phyloP scores from a whole-genome alignment of 176 grass and related monocot species.

The Eremochloa ophiuroides region DNA sequence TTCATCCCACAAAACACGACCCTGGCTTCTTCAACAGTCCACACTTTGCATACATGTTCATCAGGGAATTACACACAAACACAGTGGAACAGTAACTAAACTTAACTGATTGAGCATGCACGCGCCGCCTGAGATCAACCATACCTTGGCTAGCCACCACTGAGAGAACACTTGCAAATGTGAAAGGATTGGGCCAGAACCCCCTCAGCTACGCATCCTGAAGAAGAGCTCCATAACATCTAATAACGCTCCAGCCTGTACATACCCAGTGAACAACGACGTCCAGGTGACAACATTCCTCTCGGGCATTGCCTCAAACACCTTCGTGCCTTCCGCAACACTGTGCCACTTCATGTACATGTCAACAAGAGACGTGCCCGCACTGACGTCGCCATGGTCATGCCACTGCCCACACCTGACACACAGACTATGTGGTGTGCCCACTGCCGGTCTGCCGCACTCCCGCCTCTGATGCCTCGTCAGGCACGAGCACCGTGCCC shows the following conservation, averaged over 20 bases:
- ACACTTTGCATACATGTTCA: constrained; percentile 71
- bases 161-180: constrained; percentile 44
- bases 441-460: too few species aligned
- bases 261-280: constrained; percentile 33
- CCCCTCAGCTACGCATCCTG: constrained; percentile 44
- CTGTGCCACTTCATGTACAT: constrained; percentile 45
- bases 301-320: constrained; percentile 43
- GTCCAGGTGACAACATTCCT: constrained; percentile 51
- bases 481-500: too few species aligned
- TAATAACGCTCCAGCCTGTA: background rate
- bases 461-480: background rate
- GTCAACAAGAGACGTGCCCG: constrained; percentile 43
- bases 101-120: constrained; percentile 47
- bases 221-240: constrained; percentile 40
- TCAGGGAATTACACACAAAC: constrained; percentile 52
- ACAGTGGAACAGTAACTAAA: constrained; percentile 35
- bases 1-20: constrained; percentile 52
- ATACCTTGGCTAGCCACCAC: constrained; percentile 21
- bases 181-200: constrained; percentile 29
- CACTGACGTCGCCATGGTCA: constrained; percentile 11
- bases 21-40: constrained; percentile 41
- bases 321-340: background rate
- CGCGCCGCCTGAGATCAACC: constrained; percentile 7
- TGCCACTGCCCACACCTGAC: constrained; percentile 25
- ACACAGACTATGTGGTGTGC: too few species aligned